These are phyloP conservation scores for Corrigiola litoralis DNA, from an alignment of 179 eudicot species.

Conservation along the genomic window DNA sequence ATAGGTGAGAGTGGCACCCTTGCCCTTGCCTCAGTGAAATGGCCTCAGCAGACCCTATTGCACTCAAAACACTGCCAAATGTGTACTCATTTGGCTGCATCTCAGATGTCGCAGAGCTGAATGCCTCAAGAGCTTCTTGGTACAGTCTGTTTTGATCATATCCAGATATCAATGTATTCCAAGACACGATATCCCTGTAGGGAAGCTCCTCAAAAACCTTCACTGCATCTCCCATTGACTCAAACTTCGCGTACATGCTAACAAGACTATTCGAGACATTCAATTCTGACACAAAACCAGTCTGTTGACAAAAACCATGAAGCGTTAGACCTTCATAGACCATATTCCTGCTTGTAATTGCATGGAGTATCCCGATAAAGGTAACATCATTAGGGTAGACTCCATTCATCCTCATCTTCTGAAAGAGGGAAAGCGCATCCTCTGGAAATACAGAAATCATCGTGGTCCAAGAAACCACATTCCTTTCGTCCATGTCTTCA, in stretches of 20 bases:
- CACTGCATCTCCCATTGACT: conserved; percentile 44
- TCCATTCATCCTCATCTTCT: conserved; percentile 62
- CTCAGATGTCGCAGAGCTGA: conserved; percentile 39
- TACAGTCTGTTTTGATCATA: conserved; percentile 53
- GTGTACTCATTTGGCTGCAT: conserved; percentile 61
- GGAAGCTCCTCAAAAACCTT: conserved; percentile 61
- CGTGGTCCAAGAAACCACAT: conserved; percentile 89
- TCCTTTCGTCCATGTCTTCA: conserved; percentile 46
- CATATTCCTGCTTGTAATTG: conserved; percentile 40
- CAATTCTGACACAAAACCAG: conserved; percentile 45
- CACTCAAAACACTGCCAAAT: conserved; percentile 73
- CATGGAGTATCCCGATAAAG: conserved; percentile 67
- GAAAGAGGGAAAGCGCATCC: conserved; percentile 51
- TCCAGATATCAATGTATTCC: conserved; percentile 87
- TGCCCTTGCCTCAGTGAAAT: conserved; percentile 70
- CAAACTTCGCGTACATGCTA: conserved; percentile 81
- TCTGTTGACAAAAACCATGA: conserved; percentile 65
- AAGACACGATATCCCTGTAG: conserved; percentile 48
- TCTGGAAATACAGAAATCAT: conserved; percentile 67
- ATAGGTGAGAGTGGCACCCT: conserved; percentile 54
- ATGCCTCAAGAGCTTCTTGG: conserved; percentile 63
- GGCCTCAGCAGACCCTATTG: conserved; percentile 71
- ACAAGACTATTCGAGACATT: conserved; percentile 70
- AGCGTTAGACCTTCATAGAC: conserved; percentile 58
- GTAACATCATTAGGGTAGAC: conserved; percentile 82